A percentile compares a stretch with the other conserved stretches of the same genome.
These are phyloP conservation scores for Lentinula novae-zelandiae DNA, from an alignment of 1,284 basidiomycete genomes.

Conservation along the genomic window DNA sequence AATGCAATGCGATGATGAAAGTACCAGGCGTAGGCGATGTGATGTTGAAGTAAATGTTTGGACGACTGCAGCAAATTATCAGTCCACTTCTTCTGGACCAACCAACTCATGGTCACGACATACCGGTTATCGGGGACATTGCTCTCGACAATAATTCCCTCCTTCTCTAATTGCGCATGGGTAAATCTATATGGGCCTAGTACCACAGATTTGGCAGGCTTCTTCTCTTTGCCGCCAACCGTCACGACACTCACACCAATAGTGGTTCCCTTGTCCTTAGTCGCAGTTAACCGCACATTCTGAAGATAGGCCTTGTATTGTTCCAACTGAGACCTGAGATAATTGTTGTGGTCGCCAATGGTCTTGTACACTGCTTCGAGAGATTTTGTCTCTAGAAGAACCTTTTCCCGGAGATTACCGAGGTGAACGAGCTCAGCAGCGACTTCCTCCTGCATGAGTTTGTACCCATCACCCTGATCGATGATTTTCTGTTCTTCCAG, in stretches of 20 bases:
- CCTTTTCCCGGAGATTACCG: constrained; percentile 95
- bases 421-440: constrained; percentile 92
- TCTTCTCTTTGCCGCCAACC: constrained; percentile 97
- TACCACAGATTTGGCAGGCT: constrained; percentile 78
- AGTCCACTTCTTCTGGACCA: neutral
- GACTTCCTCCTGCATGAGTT: constrained; percentile 97
- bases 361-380: constrained; percentile 98
- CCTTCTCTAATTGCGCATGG: constrained; percentile 97
- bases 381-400: constrained; percentile 87
- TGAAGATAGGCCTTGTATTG: constrained; percentile 99
- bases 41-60: constrained; percentile 99
- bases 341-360: constrained; percentile 98
- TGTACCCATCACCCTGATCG: constrained; percentile 81
- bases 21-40: constrained; percentile 97
- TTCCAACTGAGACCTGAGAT: constrained; percentile 92
- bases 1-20: constrained; percentile 98
- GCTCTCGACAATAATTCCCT: constrained; percentile 98
- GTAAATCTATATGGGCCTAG: constrained; percentile 97
- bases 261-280: constrained; percentile 80
- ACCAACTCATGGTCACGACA: constrained; percentile 26
- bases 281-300: constrained; percentile 89
- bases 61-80: constrained; percentile 54
- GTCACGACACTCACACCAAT: constrained; percentile 93
- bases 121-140: constrained; percentile 97
- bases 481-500: constrained; percentile 90